phyloP scores from a whole-genome alignment of 169 alveolate genomes.

The Amoebophrya sp. region DNA sequence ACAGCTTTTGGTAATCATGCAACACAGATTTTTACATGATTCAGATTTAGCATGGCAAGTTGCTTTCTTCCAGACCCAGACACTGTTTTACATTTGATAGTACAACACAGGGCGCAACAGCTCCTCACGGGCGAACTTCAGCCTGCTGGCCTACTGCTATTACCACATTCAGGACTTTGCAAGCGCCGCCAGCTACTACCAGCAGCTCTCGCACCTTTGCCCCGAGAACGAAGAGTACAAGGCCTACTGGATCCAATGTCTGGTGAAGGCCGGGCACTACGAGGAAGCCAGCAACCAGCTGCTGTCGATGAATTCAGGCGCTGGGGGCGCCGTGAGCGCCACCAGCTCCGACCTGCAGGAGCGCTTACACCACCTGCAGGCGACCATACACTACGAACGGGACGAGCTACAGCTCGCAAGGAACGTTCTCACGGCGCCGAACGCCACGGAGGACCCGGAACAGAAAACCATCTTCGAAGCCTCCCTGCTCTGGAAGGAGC shows the following conservation, averaged over 20 bases:
- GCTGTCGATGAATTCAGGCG: too few relatives aligned
- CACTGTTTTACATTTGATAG: too few relatives aligned
- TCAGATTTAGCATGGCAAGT: too few relatives aligned
- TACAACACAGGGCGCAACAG: too few relatives aligned
- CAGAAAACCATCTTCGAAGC: not conserved
- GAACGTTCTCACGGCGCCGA: not conserved
- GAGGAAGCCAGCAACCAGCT: not conserved
- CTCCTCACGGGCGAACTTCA: not conserved
- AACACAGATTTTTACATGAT: too few relatives aligned
- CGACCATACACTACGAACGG: not conserved
- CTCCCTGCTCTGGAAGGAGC: not conserved
- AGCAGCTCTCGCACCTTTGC: not conserved
- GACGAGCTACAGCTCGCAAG: not conserved
- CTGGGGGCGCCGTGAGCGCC: too few relatives aligned
- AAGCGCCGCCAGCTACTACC: not conserved
- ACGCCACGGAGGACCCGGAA: not conserved
- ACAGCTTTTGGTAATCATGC: too few relatives aligned
- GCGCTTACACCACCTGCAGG: not conserved
- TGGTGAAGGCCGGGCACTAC: not conserved
- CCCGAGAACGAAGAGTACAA: not conserved
- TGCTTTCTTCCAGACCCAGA: too few relatives aligned
- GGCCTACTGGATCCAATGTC: not conserved
- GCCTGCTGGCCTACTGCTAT: constrained; percentile 7
- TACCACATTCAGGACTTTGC: constrained; percentile 8
- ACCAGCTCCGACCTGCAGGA: not conserved